Conservation (phyloP, 2,329 filamentous ascomycete genomes). For the Zymoseptoria passerinii region DNA sequence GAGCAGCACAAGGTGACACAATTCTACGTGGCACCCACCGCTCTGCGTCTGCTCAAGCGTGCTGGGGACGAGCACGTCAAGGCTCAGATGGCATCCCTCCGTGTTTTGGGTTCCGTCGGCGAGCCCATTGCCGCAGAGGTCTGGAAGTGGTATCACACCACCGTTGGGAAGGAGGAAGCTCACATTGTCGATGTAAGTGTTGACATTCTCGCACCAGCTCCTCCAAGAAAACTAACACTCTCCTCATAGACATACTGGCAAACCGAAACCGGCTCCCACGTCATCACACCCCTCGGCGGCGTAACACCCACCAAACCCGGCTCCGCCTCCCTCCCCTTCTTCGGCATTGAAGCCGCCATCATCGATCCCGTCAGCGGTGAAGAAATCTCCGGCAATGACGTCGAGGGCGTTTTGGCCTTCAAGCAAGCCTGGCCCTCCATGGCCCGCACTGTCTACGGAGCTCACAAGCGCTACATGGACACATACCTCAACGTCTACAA, state of each 20-base stretch:
- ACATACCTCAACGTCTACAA: slow-evolving; percentile 97
- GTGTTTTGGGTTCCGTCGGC: slow-evolving; percentile 87
- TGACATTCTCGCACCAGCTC: background rate
- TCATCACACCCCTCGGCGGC: slow-evolving; percentile 87
- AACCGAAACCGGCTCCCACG: slow-evolving; percentile 95
- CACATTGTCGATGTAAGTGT: slow-evolving; percentile 84
- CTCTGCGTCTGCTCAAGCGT: slow-evolving; percentile 85
- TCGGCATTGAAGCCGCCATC: slow-evolving; percentile 94
- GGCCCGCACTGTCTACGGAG: slow-evolving; percentile 94
- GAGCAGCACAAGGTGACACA: slow-evolving; percentile 92
- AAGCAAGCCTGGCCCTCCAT: slow-evolving; percentile 98
- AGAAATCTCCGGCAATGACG: slow-evolving; percentile 90
- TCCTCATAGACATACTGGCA: slow-evolving; percentile 87
- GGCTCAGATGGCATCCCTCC: slow-evolving; percentile 77
- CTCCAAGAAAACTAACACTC: slow-evolving; percentile 10
- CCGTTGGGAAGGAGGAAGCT: slow-evolving; percentile 84
- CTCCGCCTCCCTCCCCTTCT: slow-evolving; percentile 92
- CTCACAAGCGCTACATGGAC: slow-evolving; percentile 97
- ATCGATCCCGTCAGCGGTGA: slow-evolving; percentile 93
- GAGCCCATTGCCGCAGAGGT: slow-evolving; percentile 97
- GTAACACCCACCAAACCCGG: slow-evolving; percentile 95
- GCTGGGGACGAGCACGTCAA: slow-evolving; percentile 89
- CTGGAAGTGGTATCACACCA: slow-evolving; percentile 99
- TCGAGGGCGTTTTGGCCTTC: slow-evolving; percentile 93
- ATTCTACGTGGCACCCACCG: slow-evolving; percentile 96